phyloP scores from a whole-genome alignment of 2,329 filamentous ascomycete species.

The Paecilomyces dactylethromorphus region DNA sequence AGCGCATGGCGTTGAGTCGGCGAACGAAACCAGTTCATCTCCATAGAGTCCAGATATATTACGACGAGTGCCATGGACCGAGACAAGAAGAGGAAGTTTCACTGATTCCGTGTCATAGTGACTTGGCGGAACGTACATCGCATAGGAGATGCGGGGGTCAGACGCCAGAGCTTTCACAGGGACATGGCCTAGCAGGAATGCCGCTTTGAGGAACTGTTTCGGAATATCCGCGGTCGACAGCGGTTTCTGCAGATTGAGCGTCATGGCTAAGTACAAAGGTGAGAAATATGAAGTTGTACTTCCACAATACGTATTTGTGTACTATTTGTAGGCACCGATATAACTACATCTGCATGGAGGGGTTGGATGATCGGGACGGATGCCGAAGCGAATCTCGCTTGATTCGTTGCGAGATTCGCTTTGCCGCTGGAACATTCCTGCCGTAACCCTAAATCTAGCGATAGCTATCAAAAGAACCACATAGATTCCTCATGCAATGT shows the following conservation, averaged over 20 bases:
- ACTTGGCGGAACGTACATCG: slow-evolving; percentile 18
- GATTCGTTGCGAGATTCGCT: neutral
- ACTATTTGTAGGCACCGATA: neutral
- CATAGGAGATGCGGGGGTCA: slow-evolving; percentile 22
- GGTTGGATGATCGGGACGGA: too few species aligned
- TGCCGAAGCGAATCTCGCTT: neutral
- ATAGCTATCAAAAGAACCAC: neutral
- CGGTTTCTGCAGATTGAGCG: neutral
- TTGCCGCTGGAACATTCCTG: neutral
- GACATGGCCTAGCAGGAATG: slow-evolving; percentile 18
- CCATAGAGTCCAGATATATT: slow-evolving; percentile 7
- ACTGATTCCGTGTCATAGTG: slow-evolving; percentile 7
- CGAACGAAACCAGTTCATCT: slow-evolving; percentile 11
- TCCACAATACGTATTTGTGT: neutral
- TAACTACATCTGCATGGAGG: neutral
- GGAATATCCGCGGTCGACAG: slow-evolving; percentile 1
- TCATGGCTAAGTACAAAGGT: neutral
- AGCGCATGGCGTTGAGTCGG: slow-evolving; percentile 18
- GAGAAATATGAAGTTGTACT: neutral
- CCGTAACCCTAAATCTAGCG: neutral
- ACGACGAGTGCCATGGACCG: slow-evolving; percentile 23
- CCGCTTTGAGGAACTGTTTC: slow-evolving; percentile 16
- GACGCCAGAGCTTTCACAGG: slow-evolving; percentile 11
- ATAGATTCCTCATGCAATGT: neutral
- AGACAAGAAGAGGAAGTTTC: slow-evolving; percentile 19